Evolutionary conservation across 2,329 filamentous ascomycete genomes (phyloP), one percentile per base, ranked within the genome.

Genomic region (Beauveria asiatica): DNA sequence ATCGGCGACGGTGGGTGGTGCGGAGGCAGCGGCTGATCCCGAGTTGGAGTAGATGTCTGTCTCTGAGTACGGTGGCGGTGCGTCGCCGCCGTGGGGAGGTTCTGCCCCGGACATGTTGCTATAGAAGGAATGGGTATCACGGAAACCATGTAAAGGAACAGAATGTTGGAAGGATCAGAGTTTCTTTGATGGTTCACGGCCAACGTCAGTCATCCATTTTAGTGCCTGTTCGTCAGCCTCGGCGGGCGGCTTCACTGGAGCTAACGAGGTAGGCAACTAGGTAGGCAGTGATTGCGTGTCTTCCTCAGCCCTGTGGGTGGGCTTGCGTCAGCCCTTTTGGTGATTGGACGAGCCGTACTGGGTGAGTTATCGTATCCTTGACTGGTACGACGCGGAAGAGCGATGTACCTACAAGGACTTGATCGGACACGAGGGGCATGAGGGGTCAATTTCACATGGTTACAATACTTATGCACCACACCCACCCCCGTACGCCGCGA

Each of bases 11-110:
- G 58, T 65, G 64, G 50, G 66, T 69, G 64, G 64, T 64, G 58
- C 65, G 60, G 65, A 67, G 56, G 64, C 65, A 65, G 68, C 69
- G 56, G 64, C 66, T 17, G 48, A 50, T 33, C 72, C 73, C 3
- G 78, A 70, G 54, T 67, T 73, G 16, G 80, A 82, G 70, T 78
- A 81, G 42, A 81, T 76, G 67, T 84, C 82, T 17, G 79, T 83
- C 68, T 83, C 81, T 44, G 78, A 78, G 65, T 85, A 85, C 6
- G 83, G 82, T 5, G 81, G 81, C 21, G 81, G 79, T 8, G 70
- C 67, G 61, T 80, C 74, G 59, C 75, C 70, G 11, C 39, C 48
- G 30, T 57, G 54, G 19, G 19, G 30, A 41, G 54, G 44, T 49
- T 17, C 19, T 8, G 54, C 19, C 7, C 30, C 30, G 11, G 54